phyloP scores from a whole-genome alignment of 331 rosid genomes.

The Cydonia oblonga region DNA sequence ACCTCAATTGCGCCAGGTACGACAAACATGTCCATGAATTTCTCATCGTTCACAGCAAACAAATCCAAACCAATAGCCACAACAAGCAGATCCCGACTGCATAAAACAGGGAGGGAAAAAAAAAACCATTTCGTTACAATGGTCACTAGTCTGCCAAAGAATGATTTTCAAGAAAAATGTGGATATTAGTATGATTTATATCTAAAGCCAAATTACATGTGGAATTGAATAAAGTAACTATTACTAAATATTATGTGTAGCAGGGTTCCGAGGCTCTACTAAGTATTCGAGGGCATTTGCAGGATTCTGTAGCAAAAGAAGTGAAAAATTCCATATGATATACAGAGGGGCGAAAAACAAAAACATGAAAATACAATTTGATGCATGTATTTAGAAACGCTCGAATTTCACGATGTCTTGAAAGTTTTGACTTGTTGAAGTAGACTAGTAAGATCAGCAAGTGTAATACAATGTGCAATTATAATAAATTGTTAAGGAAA shows the following conservation, averaged over 20 bases:
- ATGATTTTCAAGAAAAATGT: background rate
- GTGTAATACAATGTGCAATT: background rate
- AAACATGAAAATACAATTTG: background rate
- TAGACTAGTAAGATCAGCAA: background rate
- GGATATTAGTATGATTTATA: background rate
- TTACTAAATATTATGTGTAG: no score
- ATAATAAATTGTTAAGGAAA: background rate
- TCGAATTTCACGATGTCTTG: background rate
- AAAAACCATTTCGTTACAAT: no score
- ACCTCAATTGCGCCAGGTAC: conserved; percentile 81
- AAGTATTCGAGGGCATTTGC: background rate
- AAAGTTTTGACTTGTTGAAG: background rate
- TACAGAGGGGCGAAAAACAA: background rate
- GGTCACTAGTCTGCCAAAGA: background rate
- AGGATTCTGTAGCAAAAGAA: background rate
- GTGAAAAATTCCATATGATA: background rate
- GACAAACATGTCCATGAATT: conserved; percentile 90
- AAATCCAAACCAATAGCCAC: conserved; percentile 77
- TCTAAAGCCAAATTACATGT: background rate
- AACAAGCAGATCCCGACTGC: conserved; percentile 84
- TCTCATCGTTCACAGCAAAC: conserved; percentile 88
- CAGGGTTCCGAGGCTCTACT: background rate
- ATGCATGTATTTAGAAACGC: no score
- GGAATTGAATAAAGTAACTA: no score
- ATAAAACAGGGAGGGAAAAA: no score